Percentiles rank a stretch among this genome's conserved stretches.
phyloP scores from a whole-genome alignment of 208 protist genomes.

The Trypanosomatidae sp. region DNA sequence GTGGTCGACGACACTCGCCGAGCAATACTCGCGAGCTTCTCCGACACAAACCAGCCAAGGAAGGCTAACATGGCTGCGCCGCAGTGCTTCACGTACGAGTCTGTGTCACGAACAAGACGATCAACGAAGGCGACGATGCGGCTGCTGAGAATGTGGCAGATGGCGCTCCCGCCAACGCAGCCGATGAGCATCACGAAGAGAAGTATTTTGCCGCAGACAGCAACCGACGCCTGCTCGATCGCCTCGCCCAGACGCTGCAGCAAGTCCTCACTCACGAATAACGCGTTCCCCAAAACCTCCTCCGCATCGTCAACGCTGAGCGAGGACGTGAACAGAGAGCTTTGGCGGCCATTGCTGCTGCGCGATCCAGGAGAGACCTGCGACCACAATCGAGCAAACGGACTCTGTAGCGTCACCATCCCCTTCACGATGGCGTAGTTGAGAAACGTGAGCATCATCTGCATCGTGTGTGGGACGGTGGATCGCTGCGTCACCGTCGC shows the following conservation, averaged over 20 bases:
- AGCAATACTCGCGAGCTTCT: slow-evolving; percentile 55
- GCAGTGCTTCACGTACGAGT: slow-evolving; percentile 81
- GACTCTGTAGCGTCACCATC: slow-evolving; percentile 53
- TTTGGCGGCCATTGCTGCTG: slow-evolving; percentile 19
- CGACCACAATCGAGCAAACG: slow-evolving; percentile 45
- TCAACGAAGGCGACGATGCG: slow-evolving; percentile 54
- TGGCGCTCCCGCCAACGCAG: slow-evolving; percentile 44
- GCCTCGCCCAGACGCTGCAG: slow-evolving; percentile 26
- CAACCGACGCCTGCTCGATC: slow-evolving; percentile 54
- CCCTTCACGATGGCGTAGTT: slow-evolving; percentile 61
- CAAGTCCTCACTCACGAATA: slow-evolving; percentile 29
- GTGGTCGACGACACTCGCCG: slow-evolving; percentile 39
- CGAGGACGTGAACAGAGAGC: slow-evolving; percentile 12
- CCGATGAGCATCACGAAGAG: slow-evolving; percentile 68
- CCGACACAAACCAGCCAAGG: slow-evolving; percentile 55
- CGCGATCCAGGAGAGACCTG: slow-evolving; percentile 18
- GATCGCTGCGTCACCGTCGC: slow-evolving; percentile 39
- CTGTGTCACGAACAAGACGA: slow-evolving; percentile 57
- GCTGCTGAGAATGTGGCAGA: slow-evolving; percentile 49
- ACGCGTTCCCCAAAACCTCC: slow-evolving; percentile 20
- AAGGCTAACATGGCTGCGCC: slow-evolving; percentile 34
- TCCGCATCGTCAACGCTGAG: slow-evolving; percentile 23
- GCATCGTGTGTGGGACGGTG: slow-evolving; percentile 50
- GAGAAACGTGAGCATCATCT: slow-evolving; percentile 81
- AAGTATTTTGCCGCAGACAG: slow-evolving; percentile 76